These are phyloP conservation scores for Citrus medica DNA, from an alignment of 345 rosid species.

Conservation along the genomic window DNA sequence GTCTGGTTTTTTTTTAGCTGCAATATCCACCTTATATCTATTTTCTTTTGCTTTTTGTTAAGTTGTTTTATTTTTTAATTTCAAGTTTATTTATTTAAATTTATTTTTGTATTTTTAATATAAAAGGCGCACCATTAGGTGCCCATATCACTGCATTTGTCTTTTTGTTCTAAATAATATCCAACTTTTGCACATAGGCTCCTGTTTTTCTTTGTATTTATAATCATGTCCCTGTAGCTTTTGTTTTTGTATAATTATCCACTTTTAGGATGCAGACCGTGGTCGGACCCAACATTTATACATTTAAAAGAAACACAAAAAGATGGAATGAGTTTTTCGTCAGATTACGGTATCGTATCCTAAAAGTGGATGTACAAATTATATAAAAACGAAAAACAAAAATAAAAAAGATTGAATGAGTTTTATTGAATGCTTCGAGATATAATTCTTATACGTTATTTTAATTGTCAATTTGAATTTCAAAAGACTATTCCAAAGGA, in stretches of 20 bases:
- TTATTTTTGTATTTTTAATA: constrained; percentile 18
- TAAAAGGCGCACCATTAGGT: constrained; percentile 37
- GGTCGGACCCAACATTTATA: background rate
- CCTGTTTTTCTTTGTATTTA: background rate
- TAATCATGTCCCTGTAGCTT: background rate
- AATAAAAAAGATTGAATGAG: no score
- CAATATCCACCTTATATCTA: constrained; percentile 58
- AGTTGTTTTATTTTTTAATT: constrained; percentile 8
- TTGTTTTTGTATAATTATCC: background rate
- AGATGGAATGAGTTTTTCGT: background rate
- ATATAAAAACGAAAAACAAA: no score
- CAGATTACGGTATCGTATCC: no score
- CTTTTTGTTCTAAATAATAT: constrained; percentile 29
- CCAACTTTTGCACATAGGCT: constrained; percentile 2
- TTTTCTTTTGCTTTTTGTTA: constrained; percentile 24
- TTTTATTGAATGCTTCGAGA: no score
- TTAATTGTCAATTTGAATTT: background rate
- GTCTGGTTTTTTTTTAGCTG: constrained; percentile 38
- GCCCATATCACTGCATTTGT: constrained; percentile 41
- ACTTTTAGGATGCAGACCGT: background rate
- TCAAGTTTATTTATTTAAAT: background rate
- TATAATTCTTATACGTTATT: background rate
- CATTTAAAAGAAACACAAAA: background rate
- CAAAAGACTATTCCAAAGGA: no score
- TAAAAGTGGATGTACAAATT: no score